Conservation (phyloP, 768 basidiomycete species). For the Cystoderma amianthinum region DNA sequence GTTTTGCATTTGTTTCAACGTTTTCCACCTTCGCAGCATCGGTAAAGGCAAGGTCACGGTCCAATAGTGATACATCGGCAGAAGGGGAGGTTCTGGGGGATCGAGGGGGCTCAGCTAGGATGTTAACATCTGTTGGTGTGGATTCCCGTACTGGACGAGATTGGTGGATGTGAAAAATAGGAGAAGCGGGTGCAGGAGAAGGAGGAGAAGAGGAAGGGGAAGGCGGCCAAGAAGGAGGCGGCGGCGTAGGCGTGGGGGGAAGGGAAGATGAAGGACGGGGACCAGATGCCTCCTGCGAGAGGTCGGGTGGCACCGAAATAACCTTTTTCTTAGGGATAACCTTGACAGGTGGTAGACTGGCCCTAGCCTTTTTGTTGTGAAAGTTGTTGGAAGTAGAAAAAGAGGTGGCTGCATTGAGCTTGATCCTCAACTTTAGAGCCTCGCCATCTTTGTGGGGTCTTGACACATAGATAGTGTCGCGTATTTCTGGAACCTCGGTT, state of each 20-base stretch:
- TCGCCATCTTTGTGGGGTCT: conserved; percentile 13
- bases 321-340: too few species aligned
- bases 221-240: too few species aligned
- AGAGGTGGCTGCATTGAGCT: conserved; percentile 15
- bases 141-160: too few species aligned
- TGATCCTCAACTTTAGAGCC: conserved; percentile 27
- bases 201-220: not conserved
- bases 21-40: too few species aligned
- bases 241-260: too few species aligned
- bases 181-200: not conserved
- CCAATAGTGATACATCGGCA: too few species aligned
- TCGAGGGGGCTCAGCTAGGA: too few species aligned
- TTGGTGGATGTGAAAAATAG: too few species aligned
- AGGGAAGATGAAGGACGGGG: not conserved
- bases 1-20: too few species aligned
- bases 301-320: not conserved
- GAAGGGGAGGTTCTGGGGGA: too few species aligned
- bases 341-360: conserved; percentile 11
- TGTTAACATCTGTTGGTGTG: too few species aligned
- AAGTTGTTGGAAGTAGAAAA: conserved; percentile 15
- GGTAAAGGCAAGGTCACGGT: too few species aligned
- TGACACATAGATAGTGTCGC: not conserved
- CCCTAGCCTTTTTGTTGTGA: conserved; percentile 16
- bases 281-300: not conserved
- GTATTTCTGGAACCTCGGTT: not conserved